Percentiles rank a stretch among this genome's conserved stretches.
Evolutionary conservation across 2,329 filamentous ascomycete genomes (phyloP).

Genomic region (Beauveria australis): DNA sequence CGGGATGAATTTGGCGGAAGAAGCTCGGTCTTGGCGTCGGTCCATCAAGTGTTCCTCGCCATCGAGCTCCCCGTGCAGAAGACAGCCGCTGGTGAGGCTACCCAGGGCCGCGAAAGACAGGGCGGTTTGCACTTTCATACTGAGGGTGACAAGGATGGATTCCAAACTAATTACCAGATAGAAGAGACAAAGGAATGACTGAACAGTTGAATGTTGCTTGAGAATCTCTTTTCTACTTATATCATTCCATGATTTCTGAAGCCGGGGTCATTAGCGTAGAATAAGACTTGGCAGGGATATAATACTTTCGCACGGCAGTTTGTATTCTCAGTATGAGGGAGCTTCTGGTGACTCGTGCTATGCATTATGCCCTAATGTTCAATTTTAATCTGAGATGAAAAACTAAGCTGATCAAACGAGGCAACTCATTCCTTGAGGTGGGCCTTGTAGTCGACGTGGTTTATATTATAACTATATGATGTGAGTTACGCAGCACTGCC

Average conservation of each 20-base stretch:
- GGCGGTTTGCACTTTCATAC: conserved; percentile 22
- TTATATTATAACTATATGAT: too few species aligned
- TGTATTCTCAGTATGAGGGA: too few species aligned
- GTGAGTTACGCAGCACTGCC: not conserved
- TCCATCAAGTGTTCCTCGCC: conserved; percentile 10
- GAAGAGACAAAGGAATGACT: not conserved
- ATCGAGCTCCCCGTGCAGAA: conserved; percentile 29
- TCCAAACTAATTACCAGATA: not conserved
- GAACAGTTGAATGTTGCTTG: not conserved
- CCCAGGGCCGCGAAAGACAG: conserved; percentile 16
- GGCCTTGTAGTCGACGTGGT: too few species aligned
- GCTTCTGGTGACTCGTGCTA: too few species aligned
- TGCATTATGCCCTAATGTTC: too few species aligned
- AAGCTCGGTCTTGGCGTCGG: conserved; percentile 9
- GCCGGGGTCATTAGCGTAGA: too few species aligned
- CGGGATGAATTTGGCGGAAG: conserved; percentile 21
- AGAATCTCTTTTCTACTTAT: not conserved
- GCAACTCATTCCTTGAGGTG: too few species aligned
- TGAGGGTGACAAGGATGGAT: not conserved
- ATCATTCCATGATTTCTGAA: not conserved
- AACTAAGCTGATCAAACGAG: too few species aligned
- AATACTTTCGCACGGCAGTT: too few species aligned
- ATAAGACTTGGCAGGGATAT: too few species aligned
- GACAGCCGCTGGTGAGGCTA: conserved; percentile 22
- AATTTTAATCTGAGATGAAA: too few species aligned